These are phyloP conservation scores for Tricholoma flavovirens DNA, from an alignment of 768 basidiomycete species.

Conservation along the genomic window DNA sequence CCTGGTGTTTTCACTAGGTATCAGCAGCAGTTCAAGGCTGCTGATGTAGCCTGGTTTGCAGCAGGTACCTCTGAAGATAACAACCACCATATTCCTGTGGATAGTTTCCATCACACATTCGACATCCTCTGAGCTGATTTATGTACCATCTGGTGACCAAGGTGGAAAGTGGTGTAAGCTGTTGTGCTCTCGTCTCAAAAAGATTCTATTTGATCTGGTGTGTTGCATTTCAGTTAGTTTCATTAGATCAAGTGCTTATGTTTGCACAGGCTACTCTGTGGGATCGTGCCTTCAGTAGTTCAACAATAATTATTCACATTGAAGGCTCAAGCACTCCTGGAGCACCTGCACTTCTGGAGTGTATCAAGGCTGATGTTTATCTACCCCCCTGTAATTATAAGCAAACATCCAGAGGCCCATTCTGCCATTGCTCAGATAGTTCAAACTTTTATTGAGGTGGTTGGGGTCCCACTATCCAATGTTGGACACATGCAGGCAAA, in stretches of 20 bases:
- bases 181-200: not conserved
- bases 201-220: not conserved
- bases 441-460: not conserved
- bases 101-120: not conserved
- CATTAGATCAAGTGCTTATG: not conserved
- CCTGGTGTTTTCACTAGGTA: not conserved
- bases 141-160: not conserved
- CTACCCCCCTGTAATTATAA: not conserved
- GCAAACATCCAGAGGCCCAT: not conserved
- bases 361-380: not conserved
- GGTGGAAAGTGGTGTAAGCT: not conserved
- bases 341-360: not conserved
- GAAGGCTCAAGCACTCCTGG: not conserved
- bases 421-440: not conserved
- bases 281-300: not conserved
- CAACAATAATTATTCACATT: not conserved
- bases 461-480: not conserved
- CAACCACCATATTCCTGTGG: not conserved
- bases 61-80: not conserved
- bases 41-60: not conserved
- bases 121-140: not conserved
- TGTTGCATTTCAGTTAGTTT: not conserved
- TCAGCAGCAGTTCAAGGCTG: not conserved
- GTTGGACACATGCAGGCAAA: not conserved
- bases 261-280: not conserved